Conservation (phyloP, 1,139 yeast species). For the Candida tetrigidarum region DNA sequence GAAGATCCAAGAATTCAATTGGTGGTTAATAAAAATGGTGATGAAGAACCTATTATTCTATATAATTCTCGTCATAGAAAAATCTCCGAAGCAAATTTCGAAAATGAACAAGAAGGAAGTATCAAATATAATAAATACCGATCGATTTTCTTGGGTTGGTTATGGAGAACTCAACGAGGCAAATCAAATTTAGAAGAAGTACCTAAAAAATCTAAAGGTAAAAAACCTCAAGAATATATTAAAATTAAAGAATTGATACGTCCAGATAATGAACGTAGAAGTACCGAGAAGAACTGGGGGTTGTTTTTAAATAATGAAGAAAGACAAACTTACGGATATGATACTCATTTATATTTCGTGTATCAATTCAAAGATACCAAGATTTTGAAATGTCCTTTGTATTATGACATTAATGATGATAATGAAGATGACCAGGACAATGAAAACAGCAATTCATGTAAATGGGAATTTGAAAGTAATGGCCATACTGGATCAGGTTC, state of each 20-base stretch:
- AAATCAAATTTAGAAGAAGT: slow-evolving; percentile 31
- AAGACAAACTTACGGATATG: slow-evolving; percentile 20
- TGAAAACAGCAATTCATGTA: slow-evolving; percentile 24
- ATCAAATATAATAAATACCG: slow-evolving; percentile 24
- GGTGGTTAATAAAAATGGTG: slow-evolving; percentile 34
- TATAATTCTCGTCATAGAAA: slow-evolving; percentile 33
- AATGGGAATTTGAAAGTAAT: slow-evolving; percentile 27
- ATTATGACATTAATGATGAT: slow-evolving; percentile 14
- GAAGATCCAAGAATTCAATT: slow-evolving; percentile 51
- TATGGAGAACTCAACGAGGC: slow-evolving; percentile 42
- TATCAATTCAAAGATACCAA: slow-evolving; percentile 31
- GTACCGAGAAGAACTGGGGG: slow-evolving; percentile 36
- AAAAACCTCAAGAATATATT: slow-evolving; percentile 23
- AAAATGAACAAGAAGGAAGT: slow-evolving; percentile 21
- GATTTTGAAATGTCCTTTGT: slow-evolving; percentile 27
- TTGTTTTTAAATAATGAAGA: slow-evolving; percentile 28
- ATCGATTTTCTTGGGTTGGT: slow-evolving; percentile 41
- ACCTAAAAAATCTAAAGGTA: slow-evolving; percentile 16
- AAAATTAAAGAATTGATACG: slow-evolving; percentile 29
- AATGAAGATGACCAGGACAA: no score
- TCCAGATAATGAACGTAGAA: slow-evolving; percentile 19
- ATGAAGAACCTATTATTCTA: slow-evolving; percentile 33
- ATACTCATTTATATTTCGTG: slow-evolving; percentile 26
- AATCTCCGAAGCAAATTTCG: slow-evolving; percentile 27
- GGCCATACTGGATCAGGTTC: slow-evolving; percentile 29